Base-by-base conservation (phyloP, 169 alveolate species). In the Cardiosporidium cionae region DNA sequence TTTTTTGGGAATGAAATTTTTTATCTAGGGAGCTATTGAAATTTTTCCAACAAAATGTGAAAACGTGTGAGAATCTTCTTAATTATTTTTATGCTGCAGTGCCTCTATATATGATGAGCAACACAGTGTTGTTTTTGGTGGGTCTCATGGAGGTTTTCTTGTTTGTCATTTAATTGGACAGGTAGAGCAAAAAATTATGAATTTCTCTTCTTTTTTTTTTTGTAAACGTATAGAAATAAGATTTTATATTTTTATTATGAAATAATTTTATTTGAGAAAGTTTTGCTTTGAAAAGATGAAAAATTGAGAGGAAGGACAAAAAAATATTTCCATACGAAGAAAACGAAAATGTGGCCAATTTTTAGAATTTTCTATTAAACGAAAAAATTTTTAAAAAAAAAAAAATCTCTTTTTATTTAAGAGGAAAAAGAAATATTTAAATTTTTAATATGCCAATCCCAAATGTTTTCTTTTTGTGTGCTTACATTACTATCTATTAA, bases 141-240 rank as follows among this genome's bases (percentile, higher is more conserved):
- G 80, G 22, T 74, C 80, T 9, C 80, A 74, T 65, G 80, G 80
- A 16, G 80, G 80, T 0, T 74, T 74, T 53, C 80, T 74, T 35
- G 28, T 58, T 16, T 65, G 73, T 62, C 80, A 74, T 70, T 69
- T 74, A 65, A 64, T 74, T n/a, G 80, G 80, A 4, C 80, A 74
- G 74, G 80, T 65, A 16, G 0, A 69, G 23, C 1, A 16, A 3
- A 35, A 7, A 34, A 16, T 16, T 16, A 4, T 25, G 5, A 7
- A 25, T 64, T 25, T 5, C 54, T 16, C 70, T 58, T 58, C 67
- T 7, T 7, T 4, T 29, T 5, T 16, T 7, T 4, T 7, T 58
- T 58, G 37, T 7, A 4, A 16, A 7, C 7, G 5, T 58, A 4
- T 7, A 58, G 4, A 5, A 58, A 58, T 58, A 58, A 3, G 3